These are phyloP conservation scores for Podaxis carcinomalis DNA, from an alignment of 768 basidiomycete genomes.

Conservation along the genomic window DNA sequence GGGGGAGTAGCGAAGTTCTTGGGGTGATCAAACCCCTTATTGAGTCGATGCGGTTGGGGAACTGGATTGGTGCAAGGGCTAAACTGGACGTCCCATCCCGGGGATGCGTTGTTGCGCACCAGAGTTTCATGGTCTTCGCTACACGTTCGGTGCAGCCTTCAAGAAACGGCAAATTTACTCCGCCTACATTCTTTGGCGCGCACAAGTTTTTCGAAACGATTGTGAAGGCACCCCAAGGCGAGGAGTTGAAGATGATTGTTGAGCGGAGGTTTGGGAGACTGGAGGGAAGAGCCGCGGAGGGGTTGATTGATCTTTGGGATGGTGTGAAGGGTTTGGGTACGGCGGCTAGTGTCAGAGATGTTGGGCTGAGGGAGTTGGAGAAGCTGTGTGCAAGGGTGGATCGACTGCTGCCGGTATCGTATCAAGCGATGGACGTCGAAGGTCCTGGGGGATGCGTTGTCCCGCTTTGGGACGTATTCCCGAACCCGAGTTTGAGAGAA, in stretches of 20 bases:
- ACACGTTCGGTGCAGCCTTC: constrained; percentile 67
- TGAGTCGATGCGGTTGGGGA: constrained; percentile 63
- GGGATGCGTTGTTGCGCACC: constrained; percentile 69
- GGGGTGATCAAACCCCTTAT: constrained; percentile 82
- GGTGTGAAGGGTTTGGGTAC: constrained; percentile 46
- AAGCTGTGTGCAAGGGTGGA: constrained; percentile 80
- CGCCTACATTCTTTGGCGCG: constrained; percentile 75
- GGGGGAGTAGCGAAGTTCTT: constrained; percentile 85
- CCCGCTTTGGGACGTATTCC: constrained; percentile 45
- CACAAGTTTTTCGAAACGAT: constrained; percentile 78
- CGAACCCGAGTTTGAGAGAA: constrained; percentile 76
- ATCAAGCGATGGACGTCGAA: constrained; percentile 39
- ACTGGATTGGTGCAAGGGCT: constrained; percentile 73
- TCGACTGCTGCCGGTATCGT: constrained; percentile 47
- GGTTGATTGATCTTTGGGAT: constrained; percentile 70
- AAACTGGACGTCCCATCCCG: constrained; percentile 69
- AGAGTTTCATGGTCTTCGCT: constrained; percentile 84
- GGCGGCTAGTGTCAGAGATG: constrained; percentile 48
- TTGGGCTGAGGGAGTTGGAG: constrained; percentile 78
- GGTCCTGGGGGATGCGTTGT: constrained; percentile 17
- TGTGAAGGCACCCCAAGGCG: constrained; percentile 52
- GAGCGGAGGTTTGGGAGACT: constrained; percentile 62
- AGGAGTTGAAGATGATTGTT: constrained; percentile 72
- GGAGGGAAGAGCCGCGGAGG: constrained; percentile 38
- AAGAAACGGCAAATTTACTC: constrained; percentile 42